Percentiles rank a stretch among this genome's conserved stretches.
phyloP scores from a whole-genome alignment of 352 stramenopile genomes.

The Globisporangium nodosum region DNA sequence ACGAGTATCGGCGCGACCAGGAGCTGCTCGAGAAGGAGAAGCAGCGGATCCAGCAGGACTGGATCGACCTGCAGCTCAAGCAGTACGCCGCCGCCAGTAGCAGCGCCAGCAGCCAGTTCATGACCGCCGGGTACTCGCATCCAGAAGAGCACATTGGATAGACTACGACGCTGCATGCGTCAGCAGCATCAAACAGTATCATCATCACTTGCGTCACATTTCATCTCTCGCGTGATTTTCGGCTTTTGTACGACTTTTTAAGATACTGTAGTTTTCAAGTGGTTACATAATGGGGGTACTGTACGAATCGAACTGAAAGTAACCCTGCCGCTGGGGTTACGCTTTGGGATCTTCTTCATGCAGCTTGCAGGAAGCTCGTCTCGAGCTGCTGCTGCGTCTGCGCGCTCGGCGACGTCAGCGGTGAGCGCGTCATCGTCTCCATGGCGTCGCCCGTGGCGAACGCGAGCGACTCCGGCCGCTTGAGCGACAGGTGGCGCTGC shows the following conservation, averaged over 20 bases:
- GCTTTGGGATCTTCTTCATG: constrained; percentile 2
- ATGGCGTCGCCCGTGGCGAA: constrained; percentile 10
- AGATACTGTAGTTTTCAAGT: too few relatives aligned
- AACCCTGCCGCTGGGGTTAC: constrained; percentile 9
- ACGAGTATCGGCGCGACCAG: constrained; percentile 69
- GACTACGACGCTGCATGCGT: too few relatives aligned
- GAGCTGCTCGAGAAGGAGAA: constrained; percentile 58
- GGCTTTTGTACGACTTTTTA: too few relatives aligned
- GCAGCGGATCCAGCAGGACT: constrained; percentile 52
- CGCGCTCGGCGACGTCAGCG: constrained; percentile 7
- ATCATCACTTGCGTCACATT: too few relatives aligned
- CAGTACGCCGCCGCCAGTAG: background rate
- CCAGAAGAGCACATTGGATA: too few relatives aligned
- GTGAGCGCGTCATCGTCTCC: constrained; percentile 5
- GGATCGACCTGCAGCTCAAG: constrained; percentile 42
- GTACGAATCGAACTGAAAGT: constrained; percentile 1
- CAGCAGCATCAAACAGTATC: too few relatives aligned
- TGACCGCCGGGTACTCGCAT: too few relatives aligned
- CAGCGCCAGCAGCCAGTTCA: background rate
- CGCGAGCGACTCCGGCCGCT: constrained; percentile 8
- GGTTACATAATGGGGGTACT: too few relatives aligned
- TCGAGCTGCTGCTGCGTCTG: constrained; percentile 1
- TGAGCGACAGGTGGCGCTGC: constrained; percentile 10
- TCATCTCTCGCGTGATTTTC: too few relatives aligned
- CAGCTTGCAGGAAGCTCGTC: constrained; percentile 12